phyloP scores from a whole-genome alignment of 2,329 filamentous ascomycete genomes.

The Elsinoe ampelina region DNA sequence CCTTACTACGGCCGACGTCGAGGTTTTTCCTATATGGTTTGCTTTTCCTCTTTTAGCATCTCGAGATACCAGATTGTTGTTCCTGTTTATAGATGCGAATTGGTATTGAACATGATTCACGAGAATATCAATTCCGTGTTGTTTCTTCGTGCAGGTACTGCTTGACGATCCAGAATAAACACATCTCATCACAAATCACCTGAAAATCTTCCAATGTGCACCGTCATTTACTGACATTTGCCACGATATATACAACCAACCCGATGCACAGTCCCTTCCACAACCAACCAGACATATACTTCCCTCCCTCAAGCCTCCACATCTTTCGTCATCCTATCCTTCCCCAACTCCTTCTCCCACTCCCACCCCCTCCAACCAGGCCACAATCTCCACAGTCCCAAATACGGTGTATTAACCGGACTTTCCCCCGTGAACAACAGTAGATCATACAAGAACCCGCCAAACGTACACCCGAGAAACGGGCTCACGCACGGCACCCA shows the following conservation, averaged over 20 bases:
- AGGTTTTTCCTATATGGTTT: not conserved
- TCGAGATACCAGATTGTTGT: conserved; percentile 7
- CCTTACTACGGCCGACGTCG: not conserved
- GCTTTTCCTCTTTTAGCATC: not conserved
- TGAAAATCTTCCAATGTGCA: too few relatives aligned
- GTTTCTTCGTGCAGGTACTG: too few relatives aligned
- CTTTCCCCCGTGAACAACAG: conserved; percentile 55
- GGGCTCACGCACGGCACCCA: conserved; percentile 53
- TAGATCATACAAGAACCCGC: conserved; percentile 57
- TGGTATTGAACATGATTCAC: conserved; percentile 8
- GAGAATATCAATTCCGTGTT: too few relatives aligned
- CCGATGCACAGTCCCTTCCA: not conserved
- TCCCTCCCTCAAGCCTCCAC: conserved; percentile 1
- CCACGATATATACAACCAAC: not conserved
- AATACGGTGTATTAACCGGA: conserved; percentile 53
- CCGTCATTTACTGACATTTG: too few relatives aligned
- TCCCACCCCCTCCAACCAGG: conserved; percentile 10
- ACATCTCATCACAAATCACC: too few relatives aligned
- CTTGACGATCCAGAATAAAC: not conserved
- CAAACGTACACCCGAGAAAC: conserved; percentile 53
- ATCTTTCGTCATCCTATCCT: conserved; percentile 2
- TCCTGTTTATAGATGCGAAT: conserved; percentile 1
- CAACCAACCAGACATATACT: not conserved
- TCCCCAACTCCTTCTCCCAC: conserved; percentile 5
- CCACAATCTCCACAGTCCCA: conserved; percentile 19